A percentile compares a stretch with the other conserved stretches of the same genome.
Evolutionary conservation across 163 green algal species (phyloP).

Genomic region (Chloromonas sp.): DNA sequence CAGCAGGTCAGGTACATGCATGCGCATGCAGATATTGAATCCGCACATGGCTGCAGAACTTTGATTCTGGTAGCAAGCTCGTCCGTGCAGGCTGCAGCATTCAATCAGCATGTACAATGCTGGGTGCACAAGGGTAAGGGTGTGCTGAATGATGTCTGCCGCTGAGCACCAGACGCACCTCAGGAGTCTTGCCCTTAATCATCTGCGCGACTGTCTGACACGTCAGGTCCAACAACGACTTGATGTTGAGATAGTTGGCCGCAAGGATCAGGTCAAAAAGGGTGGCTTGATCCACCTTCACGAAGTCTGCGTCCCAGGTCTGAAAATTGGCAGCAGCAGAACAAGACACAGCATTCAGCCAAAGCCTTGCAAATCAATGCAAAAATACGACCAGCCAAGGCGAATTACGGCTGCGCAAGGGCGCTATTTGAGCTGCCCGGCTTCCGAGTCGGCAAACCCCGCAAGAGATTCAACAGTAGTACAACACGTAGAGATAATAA

Average conservation of each 20-base stretch:
- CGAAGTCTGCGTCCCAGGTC: constrained; percentile 89
- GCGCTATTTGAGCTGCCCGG: too few species aligned
- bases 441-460: too few species aligned
- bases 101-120: too few species aligned
- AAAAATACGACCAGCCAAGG: neutral
- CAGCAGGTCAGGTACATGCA: neutral
- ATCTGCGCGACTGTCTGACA: constrained; percentile 98
- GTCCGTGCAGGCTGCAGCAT: too few species aligned
- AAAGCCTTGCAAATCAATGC: neutral
- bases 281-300: constrained; percentile 93
- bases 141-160: too few species aligned
- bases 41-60: too few species aligned
- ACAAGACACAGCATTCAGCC: neutral
- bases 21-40: too few species aligned
- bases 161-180: constrained; percentile 42
- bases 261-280: constrained; percentile 99
- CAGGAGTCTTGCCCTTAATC: constrained; percentile 98
- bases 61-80: too few species aligned
- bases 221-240: constrained; percentile 94
- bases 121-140: too few species aligned
- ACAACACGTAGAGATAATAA: too few species aligned
- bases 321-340: neutral
- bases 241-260: constrained; percentile 99
- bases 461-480: too few species aligned
- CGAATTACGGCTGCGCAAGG: too few species aligned